Percentiles rank a stretch among this genome's conserved stretches.
Conservation (phyloP, 192 early-diverging fungal genomes). For the Mortierella hygrophila region DNA sequence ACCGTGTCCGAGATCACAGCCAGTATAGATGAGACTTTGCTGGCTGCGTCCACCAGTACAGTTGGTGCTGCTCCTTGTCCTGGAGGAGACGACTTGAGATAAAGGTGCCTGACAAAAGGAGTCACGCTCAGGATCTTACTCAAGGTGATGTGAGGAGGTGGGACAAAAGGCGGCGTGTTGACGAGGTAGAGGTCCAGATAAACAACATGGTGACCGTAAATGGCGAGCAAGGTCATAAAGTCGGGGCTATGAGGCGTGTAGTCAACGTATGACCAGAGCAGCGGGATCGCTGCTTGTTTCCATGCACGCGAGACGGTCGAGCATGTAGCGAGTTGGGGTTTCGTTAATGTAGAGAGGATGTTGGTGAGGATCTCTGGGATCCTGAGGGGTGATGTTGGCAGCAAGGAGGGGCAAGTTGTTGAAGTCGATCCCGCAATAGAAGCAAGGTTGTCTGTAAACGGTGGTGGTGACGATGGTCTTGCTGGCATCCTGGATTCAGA, state of each 20-base stretch:
- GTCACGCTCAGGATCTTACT: not conserved
- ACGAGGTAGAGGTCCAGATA: conserved; percentile 7
- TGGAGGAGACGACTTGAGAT: not conserved
- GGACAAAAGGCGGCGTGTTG: not conserved
- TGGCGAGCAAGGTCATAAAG: conserved; percentile 1
- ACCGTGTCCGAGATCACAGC: not conserved
- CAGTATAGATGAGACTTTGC: conserved; percentile 5
- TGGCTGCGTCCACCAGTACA: not conserved
- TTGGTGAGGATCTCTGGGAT: conserved; percentile 16
- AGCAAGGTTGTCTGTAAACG: not conserved
- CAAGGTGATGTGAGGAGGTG: conserved; percentile 5
- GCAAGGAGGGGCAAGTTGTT: not conserved
- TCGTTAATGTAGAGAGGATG: conserved; percentile 12
- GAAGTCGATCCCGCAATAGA: not conserved
- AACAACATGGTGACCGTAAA: conserved; percentile 10
- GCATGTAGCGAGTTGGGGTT: not conserved
- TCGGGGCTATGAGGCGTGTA: not conserved
- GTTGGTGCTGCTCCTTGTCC: not conserved
- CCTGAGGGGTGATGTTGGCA: not conserved
- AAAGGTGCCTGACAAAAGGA: conserved; percentile 13
- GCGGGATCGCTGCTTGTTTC: not conserved
- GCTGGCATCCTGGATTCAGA: not conserved
- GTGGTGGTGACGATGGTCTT: not conserved
- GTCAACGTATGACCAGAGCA: conserved; percentile 12
- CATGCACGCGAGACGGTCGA: conserved; percentile 11